These are phyloP conservation scores for Tremellales sp. DNA, from an alignment of 1,284 basidiomycete species.

Conservation along the genomic window DNA sequence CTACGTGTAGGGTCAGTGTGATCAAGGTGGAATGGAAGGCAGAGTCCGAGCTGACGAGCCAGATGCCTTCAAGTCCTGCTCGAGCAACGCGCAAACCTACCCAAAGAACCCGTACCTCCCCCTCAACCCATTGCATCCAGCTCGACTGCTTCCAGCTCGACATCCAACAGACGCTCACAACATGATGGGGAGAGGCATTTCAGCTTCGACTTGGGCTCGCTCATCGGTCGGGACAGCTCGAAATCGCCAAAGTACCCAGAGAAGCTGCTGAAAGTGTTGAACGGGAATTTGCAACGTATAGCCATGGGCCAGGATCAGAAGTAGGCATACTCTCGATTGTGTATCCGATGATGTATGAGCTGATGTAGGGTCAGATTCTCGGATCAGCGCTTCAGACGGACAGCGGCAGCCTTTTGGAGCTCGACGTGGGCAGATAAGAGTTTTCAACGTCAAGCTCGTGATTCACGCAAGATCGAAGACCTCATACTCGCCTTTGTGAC, in stretches of 20 bases:
- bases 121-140: neutral
- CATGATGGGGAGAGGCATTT: slow-evolving; percentile 13
- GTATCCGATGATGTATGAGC: neutral
- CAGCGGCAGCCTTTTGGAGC: slow-evolving; percentile 79
- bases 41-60: slow-evolving; percentile 1
- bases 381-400: slow-evolving; percentile 78
- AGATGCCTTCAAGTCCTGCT: slow-evolving; percentile 29
- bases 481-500: slow-evolving; percentile 94
- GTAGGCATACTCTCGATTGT: slow-evolving; percentile 52
- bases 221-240: slow-evolving; percentile 29
- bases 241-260: slow-evolving; percentile 89
- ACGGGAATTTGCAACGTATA: slow-evolving; percentile 78
- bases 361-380: slow-evolving; percentile 59
- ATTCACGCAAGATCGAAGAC: slow-evolving; percentile 94
- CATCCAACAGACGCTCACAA: slow-evolving; percentile 7
- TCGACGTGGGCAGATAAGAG: slow-evolving; percentile 76
- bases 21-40: neutral
- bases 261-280: slow-evolving; percentile 80
- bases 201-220: slow-evolving; percentile 32
- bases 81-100: slow-evolving; percentile 13
- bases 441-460: slow-evolving; percentile 85
- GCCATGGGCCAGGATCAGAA: slow-evolving; percentile 83
- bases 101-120: slow-evolving; percentile 6
- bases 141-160: slow-evolving; percentile 1
- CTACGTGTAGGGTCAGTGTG: slow-evolving; percentile 36